A percentile compares a stretch with the other conserved stretches of the same genome.
Evolutionary conservation across 805 yeast species (phyloP).

Genomic region (Wickerhamomyces kurtzmanii): DNA sequence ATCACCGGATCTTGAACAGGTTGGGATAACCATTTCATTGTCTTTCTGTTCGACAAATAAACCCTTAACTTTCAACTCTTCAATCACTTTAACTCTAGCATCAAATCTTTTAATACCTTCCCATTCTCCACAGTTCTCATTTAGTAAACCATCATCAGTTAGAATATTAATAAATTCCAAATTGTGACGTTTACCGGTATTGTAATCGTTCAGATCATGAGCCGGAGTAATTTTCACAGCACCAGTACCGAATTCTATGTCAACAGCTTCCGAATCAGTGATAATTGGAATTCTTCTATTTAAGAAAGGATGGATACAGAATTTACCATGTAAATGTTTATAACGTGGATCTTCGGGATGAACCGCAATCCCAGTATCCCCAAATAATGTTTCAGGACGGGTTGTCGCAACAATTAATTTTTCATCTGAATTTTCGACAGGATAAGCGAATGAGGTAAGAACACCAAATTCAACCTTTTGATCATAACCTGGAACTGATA

Average conservation of each 20-base stretch:
- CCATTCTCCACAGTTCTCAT: constrained; percentile 92
- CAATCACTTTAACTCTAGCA: constrained; percentile 82
- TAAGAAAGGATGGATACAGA: constrained; percentile 81
- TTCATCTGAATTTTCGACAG: constrained; percentile 79
- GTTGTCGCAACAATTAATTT: constrained; percentile 91
- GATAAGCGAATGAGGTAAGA: constrained; percentile 90
- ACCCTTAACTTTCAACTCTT: constrained; percentile 62
- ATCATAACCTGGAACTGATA: constrained; percentile 85
- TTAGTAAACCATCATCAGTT: constrained; percentile 87
- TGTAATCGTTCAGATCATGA: constrained; percentile 95
- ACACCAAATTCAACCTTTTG: constrained; percentile 93
- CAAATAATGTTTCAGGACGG: constrained; percentile 97
- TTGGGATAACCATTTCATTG: constrained; percentile 92
- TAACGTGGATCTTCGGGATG: constrained; percentile 94
- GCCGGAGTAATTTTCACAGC: constrained; percentile 99
- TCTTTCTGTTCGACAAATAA: constrained; percentile 79
- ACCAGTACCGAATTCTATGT: constrained; percentile 99
- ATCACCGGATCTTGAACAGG: constrained; percentile 95
- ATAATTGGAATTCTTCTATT: constrained; percentile 81
- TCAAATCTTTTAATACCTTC: constrained; percentile 87
- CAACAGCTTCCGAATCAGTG: constrained; percentile 89
- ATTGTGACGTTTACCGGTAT: constrained; percentile 88
- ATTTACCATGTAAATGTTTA: constrained; percentile 91
- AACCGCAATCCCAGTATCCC: constrained; percentile 97
- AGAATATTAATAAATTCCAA: constrained; percentile 83